A percentile compares a stretch with the other conserved stretches of the same genome.
Conservation (phyloP, 108 stramenopile species). For the Schizochytrium sp. region DNA sequence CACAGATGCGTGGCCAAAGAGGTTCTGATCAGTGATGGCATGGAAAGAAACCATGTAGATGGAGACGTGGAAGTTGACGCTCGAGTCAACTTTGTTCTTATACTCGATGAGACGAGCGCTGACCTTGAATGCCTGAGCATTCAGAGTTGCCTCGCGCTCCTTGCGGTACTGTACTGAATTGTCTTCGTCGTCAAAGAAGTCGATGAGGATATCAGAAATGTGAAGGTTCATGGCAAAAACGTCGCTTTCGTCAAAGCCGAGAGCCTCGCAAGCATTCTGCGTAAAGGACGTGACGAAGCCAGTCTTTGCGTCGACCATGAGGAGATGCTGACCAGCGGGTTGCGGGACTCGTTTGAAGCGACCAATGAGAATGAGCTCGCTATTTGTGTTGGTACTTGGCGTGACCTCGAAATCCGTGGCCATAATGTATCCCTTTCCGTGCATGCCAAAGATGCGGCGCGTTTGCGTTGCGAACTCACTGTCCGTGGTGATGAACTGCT, state of each 20-base stretch:
- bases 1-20: not conserved
- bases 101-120: not conserved
- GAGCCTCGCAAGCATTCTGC: not conserved
- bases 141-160: not conserved
- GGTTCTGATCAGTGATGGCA: not conserved
- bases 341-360: not conserved
- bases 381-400: not conserved
- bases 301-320: slow-evolving; percentile 7
- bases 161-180: not conserved
- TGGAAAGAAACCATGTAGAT: not conserved
- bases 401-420: not conserved
- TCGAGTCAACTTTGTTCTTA: not conserved
- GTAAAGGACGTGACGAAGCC: not conserved
- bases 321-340: not conserved
- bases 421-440: slow-evolving; percentile 5
- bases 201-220: not conserved
- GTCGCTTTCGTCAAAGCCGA: slow-evolving; percentile 2
- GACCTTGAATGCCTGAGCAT: not conserved
- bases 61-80: not conserved
- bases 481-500: not conserved
- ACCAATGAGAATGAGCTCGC: slow-evolving; percentile 2
- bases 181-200: not conserved
- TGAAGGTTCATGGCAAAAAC: not conserved
- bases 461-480: not conserved
- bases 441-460: slow-evolving; percentile 8